Percentiles rank a stretch among this genome's conserved stretches.
Conservation (phyloP, 108 stramenopile species). For the Discostella pseudostelligera region DNA sequence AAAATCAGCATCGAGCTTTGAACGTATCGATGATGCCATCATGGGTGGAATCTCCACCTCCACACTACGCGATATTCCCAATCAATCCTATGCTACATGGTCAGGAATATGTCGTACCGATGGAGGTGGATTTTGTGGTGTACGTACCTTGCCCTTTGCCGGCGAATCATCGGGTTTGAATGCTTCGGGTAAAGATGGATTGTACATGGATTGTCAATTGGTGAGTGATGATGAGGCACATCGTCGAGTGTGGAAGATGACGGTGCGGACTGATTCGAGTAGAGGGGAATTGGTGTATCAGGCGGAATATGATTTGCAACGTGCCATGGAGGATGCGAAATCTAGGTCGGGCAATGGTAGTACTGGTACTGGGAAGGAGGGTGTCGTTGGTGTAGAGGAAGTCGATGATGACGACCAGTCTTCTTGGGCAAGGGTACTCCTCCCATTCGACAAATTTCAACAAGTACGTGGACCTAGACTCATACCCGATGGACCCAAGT, state of each 20-base stretch:
- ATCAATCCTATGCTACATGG: slow-evolving; percentile 62
- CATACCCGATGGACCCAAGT: slow-evolving; percentile 56
- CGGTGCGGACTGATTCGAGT: slow-evolving; percentile 52
- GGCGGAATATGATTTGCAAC: slow-evolving; percentile 53
- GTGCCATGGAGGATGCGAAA: slow-evolving; percentile 32
- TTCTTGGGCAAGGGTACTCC: slow-evolving; percentile 52
- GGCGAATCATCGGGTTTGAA: slow-evolving; percentile 45
- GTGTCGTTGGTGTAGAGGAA: slow-evolving; percentile 21
- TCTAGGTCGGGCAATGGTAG: neutral
- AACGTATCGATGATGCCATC: slow-evolving; percentile 82
- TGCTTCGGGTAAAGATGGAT: slow-evolving; percentile 47
- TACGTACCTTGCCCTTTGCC: slow-evolving; percentile 66
- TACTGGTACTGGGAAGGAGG: slow-evolving; percentile 1
- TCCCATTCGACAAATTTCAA: slow-evolving; percentile 66
- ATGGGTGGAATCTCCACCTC: slow-evolving; percentile 77
- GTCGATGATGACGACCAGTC: slow-evolving; percentile 11
- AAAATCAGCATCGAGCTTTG: slow-evolving; percentile 56
- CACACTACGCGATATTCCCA: slow-evolving; percentile 38
- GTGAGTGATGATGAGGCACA: slow-evolving; percentile 73
- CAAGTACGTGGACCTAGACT: slow-evolving; percentile 69
- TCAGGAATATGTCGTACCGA: slow-evolving; percentile 70
- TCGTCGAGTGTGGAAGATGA: slow-evolving; percentile 75
- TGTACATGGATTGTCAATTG: slow-evolving; percentile 60
- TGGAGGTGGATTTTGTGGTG: slow-evolving; percentile 82
- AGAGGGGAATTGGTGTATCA: slow-evolving; percentile 77